Conservation (phyloP, 2,329 filamentous ascomycete genomes). For the Aulographum hederae region DNA sequence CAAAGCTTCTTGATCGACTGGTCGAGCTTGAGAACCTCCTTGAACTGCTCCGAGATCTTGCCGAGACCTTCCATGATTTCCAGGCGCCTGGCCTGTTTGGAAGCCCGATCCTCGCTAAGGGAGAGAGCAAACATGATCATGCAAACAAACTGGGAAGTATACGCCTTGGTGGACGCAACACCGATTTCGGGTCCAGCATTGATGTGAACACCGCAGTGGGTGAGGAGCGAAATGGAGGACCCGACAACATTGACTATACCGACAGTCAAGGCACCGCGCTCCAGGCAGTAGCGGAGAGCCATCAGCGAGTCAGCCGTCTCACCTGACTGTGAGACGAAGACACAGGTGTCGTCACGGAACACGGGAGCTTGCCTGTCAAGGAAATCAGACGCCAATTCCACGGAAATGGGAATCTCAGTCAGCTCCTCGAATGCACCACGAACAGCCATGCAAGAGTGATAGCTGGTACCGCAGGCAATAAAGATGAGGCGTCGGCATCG, state of each 20-base stretch:
- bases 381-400: constrained; percentile 96
- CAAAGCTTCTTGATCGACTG: constrained; percentile 90
- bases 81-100: constrained; percentile 76
- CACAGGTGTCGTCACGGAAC: constrained; percentile 97
- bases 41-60: constrained; percentile 81
- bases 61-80: constrained; percentile 91
- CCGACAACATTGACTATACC: constrained; percentile 98
- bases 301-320: constrained; percentile 96
- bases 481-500: constrained; percentile 96
- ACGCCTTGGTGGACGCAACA: constrained; percentile 97
- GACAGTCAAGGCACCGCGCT: constrained; percentile 91
- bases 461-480: constrained; percentile 95
- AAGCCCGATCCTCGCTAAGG: constrained; percentile 87
- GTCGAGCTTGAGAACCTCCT: constrained; percentile 77
- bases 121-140: constrained; percentile 99
- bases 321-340: constrained; percentile 96
- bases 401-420: constrained; percentile 91
- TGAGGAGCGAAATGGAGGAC: constrained; percentile 95
- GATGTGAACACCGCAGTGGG: constrained; percentile 98
- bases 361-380: constrained; percentile 90
- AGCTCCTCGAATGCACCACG: constrained; percentile 95
- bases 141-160: constrained; percentile 97
- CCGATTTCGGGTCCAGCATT: constrained; percentile 97
- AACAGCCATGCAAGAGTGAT: constrained; percentile 98
- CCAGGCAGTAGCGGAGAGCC: constrained; percentile 93